Evolutionary conservation across 768 basidiomycete species (phyloP), one percentile per base, ranked within the genome.

Genomic region (Xerocomellus dryophilus): DNA sequence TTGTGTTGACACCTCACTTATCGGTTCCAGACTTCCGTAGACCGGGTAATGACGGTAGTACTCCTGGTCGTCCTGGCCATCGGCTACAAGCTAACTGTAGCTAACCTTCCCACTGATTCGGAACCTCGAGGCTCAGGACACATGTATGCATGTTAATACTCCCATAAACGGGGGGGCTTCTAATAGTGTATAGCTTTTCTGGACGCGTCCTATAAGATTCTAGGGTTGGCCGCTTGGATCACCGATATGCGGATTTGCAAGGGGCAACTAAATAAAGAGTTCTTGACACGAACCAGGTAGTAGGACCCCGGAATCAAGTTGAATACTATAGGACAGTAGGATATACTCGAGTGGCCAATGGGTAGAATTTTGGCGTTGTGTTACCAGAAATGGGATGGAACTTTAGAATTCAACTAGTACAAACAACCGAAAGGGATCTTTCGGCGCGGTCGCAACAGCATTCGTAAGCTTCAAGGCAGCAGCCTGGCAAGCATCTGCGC

Each of bases 371-470:
- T 8, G 15, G 18, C 6, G 15, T 23, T 11, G 38, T 5, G 14
- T 50, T 58, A 15, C 62, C 56, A 62, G 54, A 58, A 47, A 32
- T 14, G 56, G 63, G 35, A 7, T 10, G 36, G 5, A 41, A 25
- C 63, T 39, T 69, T 60, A 15, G 58, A 54, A 68, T 64, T 62
- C 65, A 70, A 70, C 58, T 50, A 31, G 55, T 38, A 47, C 66
- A 70, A 70, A 72, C 57, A 69, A 53, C 58, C 59, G 49, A 55
- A 63, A 61, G 56, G 7, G 46, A 23, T 7, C 36, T 47, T 21
- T 29, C 49, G 9, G 23, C 47, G 38, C 40, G 20, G 47, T 42
- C 17, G 55, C 39, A 34, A 48, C 52, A 27, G 32, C 10, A 54
- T 51, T 58, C 35, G 43, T 56, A 49, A 64, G 47, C 56, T 50